Base-by-base conservation (phyloP, 306 rosid genomes). In the Vachellia collinsii region DNA sequence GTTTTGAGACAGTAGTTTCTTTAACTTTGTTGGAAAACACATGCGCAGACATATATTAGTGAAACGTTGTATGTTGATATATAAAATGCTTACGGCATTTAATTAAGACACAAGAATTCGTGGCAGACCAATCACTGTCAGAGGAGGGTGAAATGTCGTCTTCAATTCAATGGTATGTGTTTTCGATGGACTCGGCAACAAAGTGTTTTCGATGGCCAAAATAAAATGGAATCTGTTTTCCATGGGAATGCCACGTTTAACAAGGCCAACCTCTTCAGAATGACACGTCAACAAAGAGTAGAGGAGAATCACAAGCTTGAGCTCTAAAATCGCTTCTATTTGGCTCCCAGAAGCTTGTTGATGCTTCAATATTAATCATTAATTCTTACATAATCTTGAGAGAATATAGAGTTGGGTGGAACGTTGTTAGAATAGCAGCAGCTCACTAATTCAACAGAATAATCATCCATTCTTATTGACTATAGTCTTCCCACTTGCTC, bases 231-330 rank as follows among this genome's bases (percentile, higher is more conserved):
- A n/a, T n/a, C 10, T 79, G 16, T 82, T 64, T 75, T 44, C 79
- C 78, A 76, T 66, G 79, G 77, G 37, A 65, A 29, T 73, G 81
- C 78, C 83, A 72, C 68, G 44, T 85, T 59, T 39, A 77, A 76
- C 68, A 69, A 47, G 73, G 39, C 19, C 38, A 47, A 48, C 59
- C 76, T 74, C 36, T 62, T 83, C 87, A 91, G 77, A 88, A 85
- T 71, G 90, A 93, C 87, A 73, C 82, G 78, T 86, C 85, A 87
- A 91, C 93, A 81, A 89, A 83, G 80, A 54, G 71, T 53, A 73
- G 34, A 37, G 83, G 79, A 72, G 85, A 81, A 63, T 86, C 83
- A 50, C 54, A 47, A 41, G 38, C 65, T 72, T 65, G 63, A 43
- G 37, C 46, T 68, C 72, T 69, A 71, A 10, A 37, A 37, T 51